phyloP scores from a whole-genome alignment of 78 protist species.

The Dictyostelium firmibasis region DNA sequence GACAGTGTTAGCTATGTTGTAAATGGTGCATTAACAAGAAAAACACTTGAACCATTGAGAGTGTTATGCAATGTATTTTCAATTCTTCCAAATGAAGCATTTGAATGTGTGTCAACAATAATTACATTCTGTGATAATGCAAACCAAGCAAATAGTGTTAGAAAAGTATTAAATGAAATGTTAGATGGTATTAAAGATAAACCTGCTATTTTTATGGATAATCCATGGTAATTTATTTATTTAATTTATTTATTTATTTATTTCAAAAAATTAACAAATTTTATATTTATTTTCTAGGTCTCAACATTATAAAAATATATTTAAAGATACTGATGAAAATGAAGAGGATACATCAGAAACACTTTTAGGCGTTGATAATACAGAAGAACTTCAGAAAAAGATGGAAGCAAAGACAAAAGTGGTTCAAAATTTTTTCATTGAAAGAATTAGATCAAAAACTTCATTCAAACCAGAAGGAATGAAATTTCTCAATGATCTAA shows the following conservation, averaged over 20 bases:
- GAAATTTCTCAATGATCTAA: not conserved
- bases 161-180: not conserved
- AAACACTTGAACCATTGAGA: slow-evolving; percentile 15
- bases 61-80: not conserved
- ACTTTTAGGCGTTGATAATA: not conserved
- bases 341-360: not conserved
- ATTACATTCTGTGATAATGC: slow-evolving; percentile 2
- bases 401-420: not conserved
- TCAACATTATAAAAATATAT: not conserved
- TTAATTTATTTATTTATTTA: not conserved
- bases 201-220: not conserved
- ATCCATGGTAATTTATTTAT: not conserved
- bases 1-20: slow-evolving; percentile 12
- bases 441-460: not conserved
- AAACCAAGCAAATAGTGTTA: not conserved
- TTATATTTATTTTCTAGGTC: not conserved
- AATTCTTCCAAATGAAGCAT: not conserved
- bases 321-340: not conserved
- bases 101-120: not conserved
- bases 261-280: not conserved
- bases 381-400: not conserved
- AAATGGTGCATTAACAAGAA: not conserved
- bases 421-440: not conserved
- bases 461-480: slow-evolving; percentile 27
- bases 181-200: slow-evolving; percentile 5